Evolutionary conservation across 805 yeast genomes (phyloP).

Genomic region (Ascoidea rubescens): DNA sequence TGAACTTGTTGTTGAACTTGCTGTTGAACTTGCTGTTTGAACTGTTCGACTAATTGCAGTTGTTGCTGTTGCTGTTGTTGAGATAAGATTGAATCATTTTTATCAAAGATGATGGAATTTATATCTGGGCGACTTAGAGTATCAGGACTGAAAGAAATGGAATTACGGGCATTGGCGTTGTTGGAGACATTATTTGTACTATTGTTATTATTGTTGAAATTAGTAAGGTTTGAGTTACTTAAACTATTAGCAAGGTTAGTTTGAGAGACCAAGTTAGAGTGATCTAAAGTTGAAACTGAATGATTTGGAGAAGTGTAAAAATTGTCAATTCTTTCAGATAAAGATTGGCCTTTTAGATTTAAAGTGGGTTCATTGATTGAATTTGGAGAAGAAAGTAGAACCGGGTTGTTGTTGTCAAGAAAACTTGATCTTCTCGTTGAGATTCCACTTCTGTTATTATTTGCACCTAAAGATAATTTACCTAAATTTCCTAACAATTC

Average conservation of each 20-base stretch:
- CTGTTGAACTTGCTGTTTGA: too few species aligned
- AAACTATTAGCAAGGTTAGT: not conserved
- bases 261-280: slow-evolving; percentile 9
- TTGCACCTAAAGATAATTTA: slow-evolving; percentile 20
- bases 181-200: not conserved
- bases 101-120: too few species aligned
- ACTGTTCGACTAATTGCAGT: not conserved
- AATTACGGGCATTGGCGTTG: not conserved
- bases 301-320: slow-evolving; percentile 29
- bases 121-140: not conserved
- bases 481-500: slow-evolving; percentile 30
- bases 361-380: too few species aligned
- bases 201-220: too few species aligned
- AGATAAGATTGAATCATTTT: not conserved
- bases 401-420: slow-evolving; percentile 19
- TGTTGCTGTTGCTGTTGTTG: slow-evolving; percentile 2
- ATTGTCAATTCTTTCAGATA: slow-evolving; percentile 46
- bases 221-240: too few species aligned
- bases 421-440: slow-evolving; percentile 41
- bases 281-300: slow-evolving; percentile 16
- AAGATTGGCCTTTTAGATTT: slow-evolving; percentile 7
- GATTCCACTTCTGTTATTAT: slow-evolving; percentile 19
- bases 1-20: too few species aligned
- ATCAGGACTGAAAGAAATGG: not conserved
- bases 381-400: not conserved